These are phyloP conservation scores for Plasmodium gaboni DNA, from an alignment of 169 alveolate genomes.

Conservation along the genomic window DNA sequence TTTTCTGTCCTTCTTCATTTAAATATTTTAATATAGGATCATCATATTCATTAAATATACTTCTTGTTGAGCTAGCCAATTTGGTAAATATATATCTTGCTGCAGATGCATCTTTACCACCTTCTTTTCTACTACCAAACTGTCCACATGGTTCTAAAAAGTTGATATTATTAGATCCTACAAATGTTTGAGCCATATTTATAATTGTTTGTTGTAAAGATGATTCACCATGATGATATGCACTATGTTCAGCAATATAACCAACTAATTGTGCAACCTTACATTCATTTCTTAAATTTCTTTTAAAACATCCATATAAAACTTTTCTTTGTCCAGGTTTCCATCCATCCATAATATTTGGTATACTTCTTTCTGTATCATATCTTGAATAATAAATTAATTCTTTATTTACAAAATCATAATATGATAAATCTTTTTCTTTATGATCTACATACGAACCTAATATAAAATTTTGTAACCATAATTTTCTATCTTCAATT, in stretches of 20 bases:
- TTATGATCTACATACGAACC: conserved; percentile 84
- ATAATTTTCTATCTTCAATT: conserved; percentile 97
- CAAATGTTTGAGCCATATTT: conserved; percentile 99
- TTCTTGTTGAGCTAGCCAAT: conserved; percentile 91
- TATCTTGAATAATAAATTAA: conserved; percentile 97
- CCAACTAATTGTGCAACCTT: conserved; percentile 96
- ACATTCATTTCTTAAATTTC: conserved; percentile 95
- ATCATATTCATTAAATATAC: conserved; percentile 94
- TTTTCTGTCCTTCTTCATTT: conserved; percentile 97
- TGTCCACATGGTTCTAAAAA: conserved; percentile 97
- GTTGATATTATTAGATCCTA: conserved; percentile 95
- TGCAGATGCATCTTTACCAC: conserved; percentile 98
- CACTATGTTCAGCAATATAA: conserved; percentile 98
- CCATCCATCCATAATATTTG: conserved; percentile 98
- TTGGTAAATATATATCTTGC: conserved; percentile 96
- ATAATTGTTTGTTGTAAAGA: conserved; percentile 97
- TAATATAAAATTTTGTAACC: conserved; percentile 88
- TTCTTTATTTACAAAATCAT: conserved; percentile 98
- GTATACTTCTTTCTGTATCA: conserved; percentile 98
- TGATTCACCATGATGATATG: conserved; percentile 99
- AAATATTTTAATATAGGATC: conserved; percentile 93
- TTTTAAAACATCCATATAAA: conserved; percentile 96
- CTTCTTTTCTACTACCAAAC: conserved; percentile 98
- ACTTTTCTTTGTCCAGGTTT: conserved; percentile 99
- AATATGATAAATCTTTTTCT: conserved; percentile 86